Conservation (phyloP, 2,329 filamentous ascomycete species). For the Colletotrichum falcatum region DNA sequence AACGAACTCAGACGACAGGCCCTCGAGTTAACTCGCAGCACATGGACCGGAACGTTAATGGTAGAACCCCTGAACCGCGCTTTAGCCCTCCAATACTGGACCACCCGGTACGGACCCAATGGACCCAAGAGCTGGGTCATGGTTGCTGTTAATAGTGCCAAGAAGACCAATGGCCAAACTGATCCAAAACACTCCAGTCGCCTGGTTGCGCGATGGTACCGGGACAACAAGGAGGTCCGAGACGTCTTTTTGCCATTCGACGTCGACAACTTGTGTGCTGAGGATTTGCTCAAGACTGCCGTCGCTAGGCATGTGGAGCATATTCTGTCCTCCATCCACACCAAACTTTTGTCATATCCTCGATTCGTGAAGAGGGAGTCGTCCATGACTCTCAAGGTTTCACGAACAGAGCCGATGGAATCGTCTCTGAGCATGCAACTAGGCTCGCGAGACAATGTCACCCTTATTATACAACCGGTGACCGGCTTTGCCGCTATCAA, state of each 20-base stretch:
- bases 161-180: constrained; percentile 54
- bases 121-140: constrained; percentile 91
- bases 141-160: constrained; percentile 80
- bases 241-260: constrained; percentile 77
- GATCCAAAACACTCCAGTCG: constrained; percentile 63
- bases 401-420: constrained; percentile 71
- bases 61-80: constrained; percentile 85
- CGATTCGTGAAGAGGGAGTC: constrained; percentile 73
- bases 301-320: constrained; percentile 81
- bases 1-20: constrained; percentile 85
- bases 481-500: constrained; percentile 81
- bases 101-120: constrained; percentile 64
- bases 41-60: constrained; percentile 83
- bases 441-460: constrained; percentile 69
- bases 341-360: constrained; percentile 68
- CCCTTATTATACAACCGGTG: constrained; percentile 78
- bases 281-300: constrained; percentile 78
- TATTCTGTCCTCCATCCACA: constrained; percentile 75
- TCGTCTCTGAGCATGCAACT: constrained; percentile 78
- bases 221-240: constrained; percentile 80
- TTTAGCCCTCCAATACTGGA: constrained; percentile 93
- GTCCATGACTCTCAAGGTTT: constrained; percentile 67
- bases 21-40: constrained; percentile 71
- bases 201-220: constrained; percentile 83
- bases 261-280: constrained; percentile 75